Base-by-base conservation (phyloP, 192 early-diverging fungal species). In the Diversispora epigaea region DNA sequence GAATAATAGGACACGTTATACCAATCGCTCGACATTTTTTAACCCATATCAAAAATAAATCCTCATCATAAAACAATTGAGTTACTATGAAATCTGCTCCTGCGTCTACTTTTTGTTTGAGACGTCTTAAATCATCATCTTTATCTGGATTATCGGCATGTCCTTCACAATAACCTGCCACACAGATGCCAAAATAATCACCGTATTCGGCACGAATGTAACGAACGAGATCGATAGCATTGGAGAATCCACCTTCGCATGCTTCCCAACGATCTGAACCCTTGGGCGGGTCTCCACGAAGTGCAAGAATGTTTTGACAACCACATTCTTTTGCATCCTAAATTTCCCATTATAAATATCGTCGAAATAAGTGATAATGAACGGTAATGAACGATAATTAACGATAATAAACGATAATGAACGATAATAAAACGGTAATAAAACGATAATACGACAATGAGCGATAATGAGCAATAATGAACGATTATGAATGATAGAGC, bases 141-240 rank as follows among this genome's bases (percentile, higher is more conserved):
- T 83, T 83, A 81, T 90, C 87, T 12, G 86, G 81, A 71, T 91
- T 92, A 75, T 96, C 93, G 39, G 88, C 76, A 84, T 97, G 96
- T 32, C 93, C 94, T 82, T 99, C 98, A 17, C 95, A 95, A 81
- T 98, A 96, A 40, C 93, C 97, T 3, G 98, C 98, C n/a, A 99
- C 98, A 67, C 91, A 95, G 64, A 99, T 94, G 69, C 94, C 93
- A 79, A 99, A 99, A 77, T 94, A 93, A 79, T 96, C 93, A 6
- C 93, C 94, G 76, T 97, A 93, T 67, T 90, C 66, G 46, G 86
- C 71, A 22, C 94, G 88, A 70, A 99, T 95, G 76, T 99, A 96
- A 68, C 84, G 84, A 8, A 99, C 95, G 44, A 99, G 82, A 78
- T 99, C 96, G 0, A 80, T 84, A 32, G 95, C 96, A 72, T 98